Conservation (phyloP, 2,329 filamentous ascomycete genomes). For the Phaeosphaeriaceae sp. region DNA sequence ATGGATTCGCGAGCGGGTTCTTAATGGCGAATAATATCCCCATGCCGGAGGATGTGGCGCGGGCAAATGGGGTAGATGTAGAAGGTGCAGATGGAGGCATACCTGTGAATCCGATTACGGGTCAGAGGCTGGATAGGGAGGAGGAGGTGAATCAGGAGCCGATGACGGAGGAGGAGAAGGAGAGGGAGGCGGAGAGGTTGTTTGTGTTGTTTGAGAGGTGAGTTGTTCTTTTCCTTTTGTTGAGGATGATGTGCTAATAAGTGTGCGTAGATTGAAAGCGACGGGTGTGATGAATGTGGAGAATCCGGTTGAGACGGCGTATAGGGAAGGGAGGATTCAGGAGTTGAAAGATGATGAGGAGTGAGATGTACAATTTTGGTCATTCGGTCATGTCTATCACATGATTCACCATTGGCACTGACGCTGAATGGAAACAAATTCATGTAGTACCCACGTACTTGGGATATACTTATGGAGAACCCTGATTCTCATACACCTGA, state of each 20-base stretch:
- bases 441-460: neutral
- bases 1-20: conserved; percentile 91
- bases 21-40: conserved; percentile 83
- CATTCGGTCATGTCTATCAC: neutral
- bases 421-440: neutral
- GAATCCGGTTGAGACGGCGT: conserved; percentile 77
- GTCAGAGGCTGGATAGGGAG: conserved; percentile 78
- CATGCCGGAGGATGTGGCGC: conserved; percentile 71
- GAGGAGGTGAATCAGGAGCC: conserved; percentile 65
- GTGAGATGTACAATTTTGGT: conserved; percentile 8
- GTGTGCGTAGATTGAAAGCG: conserved; percentile 63
- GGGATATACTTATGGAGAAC: neutral
- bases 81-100: conserved; percentile 11
- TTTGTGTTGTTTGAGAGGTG: conserved; percentile 92
- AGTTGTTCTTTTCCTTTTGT: conserved; percentile 1
- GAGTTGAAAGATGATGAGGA: conserved; percentile 66
- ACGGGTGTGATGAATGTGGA: conserved; percentile 79
- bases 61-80: conserved; percentile 31
- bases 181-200: conserved; percentile 85
- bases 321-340: conserved; percentile 73
- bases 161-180: conserved; percentile 92
- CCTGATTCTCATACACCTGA: neutral
- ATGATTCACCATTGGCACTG: neutral
- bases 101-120: conserved; percentile 82
- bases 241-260: neutral